A percentile compares a stretch with the other conserved stretches of the same genome.
These are phyloP conservation scores for Trypanosoma conorhini DNA, from an alignment of 208 protist species.

Conservation along the genomic window DNA sequence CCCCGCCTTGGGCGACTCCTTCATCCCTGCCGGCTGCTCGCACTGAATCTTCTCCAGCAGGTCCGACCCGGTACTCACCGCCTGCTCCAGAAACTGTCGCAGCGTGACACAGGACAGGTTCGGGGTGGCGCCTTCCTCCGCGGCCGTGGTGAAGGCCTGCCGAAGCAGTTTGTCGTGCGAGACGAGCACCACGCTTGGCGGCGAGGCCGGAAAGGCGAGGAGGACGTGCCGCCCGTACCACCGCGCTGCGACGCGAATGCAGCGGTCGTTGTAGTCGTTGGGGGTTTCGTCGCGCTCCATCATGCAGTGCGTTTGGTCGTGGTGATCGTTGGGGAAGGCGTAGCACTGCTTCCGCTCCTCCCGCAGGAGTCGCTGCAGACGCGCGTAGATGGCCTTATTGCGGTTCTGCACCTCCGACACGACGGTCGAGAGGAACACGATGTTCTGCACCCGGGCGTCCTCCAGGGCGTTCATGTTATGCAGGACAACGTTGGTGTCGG, in stretches of 20 bases:
- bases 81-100: constrained; percentile 54
- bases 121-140: constrained; percentile 30
- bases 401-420: constrained; percentile 90
- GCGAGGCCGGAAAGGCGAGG: constrained; percentile 35
- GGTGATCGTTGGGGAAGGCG: constrained; percentile 93
- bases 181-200: constrained; percentile 49
- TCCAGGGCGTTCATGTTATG: constrained; percentile 94
- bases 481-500: constrained; percentile 92
- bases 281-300: constrained; percentile 62
- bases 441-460: constrained; percentile 72
- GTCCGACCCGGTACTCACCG: constrained; percentile 55
- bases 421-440: constrained; percentile 89
- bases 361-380: constrained; percentile 74
- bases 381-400: constrained; percentile 88
- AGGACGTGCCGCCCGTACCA: constrained; percentile 87
- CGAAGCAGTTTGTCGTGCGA: constrained; percentile 75
- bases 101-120: constrained; percentile 71
- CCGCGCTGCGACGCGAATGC: constrained; percentile 74
- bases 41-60: constrained; percentile 85
- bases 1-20: constrained; percentile 46
- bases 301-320: constrained; percentile 87
- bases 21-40: constrained; percentile 69
- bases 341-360: constrained; percentile 78
- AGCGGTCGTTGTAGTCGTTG: constrained; percentile 92
- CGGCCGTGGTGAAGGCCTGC: constrained; percentile 18